Percentiles rank a stretch among this genome's conserved stretches.
phyloP scores from a whole-genome alignment of 2,329 filamentous ascomycete species.

The Biscogniauxia sp. region DNA sequence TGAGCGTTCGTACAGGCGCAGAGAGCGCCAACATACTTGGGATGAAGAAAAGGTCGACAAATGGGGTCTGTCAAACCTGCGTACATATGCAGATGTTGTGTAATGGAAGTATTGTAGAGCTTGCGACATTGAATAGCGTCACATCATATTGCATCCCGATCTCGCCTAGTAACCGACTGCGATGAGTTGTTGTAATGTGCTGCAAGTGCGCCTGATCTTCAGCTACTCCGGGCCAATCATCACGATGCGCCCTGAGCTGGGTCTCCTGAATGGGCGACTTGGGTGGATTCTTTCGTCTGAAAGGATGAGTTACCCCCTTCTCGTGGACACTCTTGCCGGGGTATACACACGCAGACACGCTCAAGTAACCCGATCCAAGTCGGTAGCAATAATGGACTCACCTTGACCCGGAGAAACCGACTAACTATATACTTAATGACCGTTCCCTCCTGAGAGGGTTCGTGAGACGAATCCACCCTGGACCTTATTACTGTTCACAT shows the following conservation, averaged over 20 bases:
- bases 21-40: background rate
- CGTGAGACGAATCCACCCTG: background rate
- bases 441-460: background rate
- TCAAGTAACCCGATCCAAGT: too few species aligned
- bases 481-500: background rate
- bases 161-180: constrained; percentile 14
- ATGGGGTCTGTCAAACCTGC: too few species aligned
- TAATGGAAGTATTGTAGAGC: constrained; percentile 11
- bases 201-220: constrained; percentile 24
- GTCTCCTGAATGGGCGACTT: constrained; percentile 18
- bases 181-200: constrained; percentile 20
- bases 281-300: constrained; percentile 11
- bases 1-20: background rate
- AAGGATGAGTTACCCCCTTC: constrained; percentile 2
- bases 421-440: background rate
- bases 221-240: constrained; percentile 16
- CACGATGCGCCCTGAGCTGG: constrained; percentile 8
- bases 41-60: background rate
- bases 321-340: constrained; percentile 3
- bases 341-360: constrained; percentile 1
- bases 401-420: background rate
- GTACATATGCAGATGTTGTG: constrained; percentile 9
- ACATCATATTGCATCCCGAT: constrained; percentile 24
- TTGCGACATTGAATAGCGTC: constrained; percentile 7
- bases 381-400: background rate